phyloP scores from a whole-genome alignment of 371 early-diverging fungal genomes.

The Mucor irregularis region DNA sequence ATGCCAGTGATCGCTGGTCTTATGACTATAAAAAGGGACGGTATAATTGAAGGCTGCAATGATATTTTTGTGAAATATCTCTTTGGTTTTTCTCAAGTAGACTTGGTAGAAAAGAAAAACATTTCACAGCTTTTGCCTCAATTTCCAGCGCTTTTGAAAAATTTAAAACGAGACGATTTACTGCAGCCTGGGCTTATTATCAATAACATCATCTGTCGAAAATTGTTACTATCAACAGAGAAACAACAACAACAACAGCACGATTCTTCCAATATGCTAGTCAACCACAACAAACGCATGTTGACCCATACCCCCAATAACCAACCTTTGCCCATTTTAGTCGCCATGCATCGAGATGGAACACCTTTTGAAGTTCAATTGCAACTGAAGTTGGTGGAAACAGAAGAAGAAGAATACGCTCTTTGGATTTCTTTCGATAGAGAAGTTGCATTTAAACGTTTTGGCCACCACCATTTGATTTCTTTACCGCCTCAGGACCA shows the following conservation, averaged over 20 bases:
- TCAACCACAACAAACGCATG: constrained; percentile 10
- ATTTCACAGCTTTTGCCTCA: constrained; percentile 66
- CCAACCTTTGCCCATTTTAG: constrained; percentile 49
- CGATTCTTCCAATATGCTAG: neutral
- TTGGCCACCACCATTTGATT: constrained; percentile 31
- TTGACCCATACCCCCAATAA: constrained; percentile 38
- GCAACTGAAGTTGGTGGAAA: constrained; percentile 56
- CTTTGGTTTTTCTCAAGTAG: constrained; percentile 62
- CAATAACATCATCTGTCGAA: constrained; percentile 37
- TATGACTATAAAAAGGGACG: constrained; percentile 55
- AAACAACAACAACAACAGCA: neutral
- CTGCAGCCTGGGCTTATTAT: constrained; percentile 42
- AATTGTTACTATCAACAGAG: constrained; percentile 19
- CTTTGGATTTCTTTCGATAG: constrained; percentile 75
- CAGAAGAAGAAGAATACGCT: constrained; percentile 55
- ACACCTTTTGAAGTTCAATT: constrained; percentile 62
- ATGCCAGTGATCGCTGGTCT: constrained; percentile 74
- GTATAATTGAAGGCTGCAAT: constrained; percentile 64
- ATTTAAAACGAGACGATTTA: constrained; percentile 35
- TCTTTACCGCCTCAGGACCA: neutral
- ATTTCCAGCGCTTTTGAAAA: constrained; percentile 52
- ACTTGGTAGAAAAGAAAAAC: constrained; percentile 39
- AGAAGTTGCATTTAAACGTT: constrained; percentile 51
- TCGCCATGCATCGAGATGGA: constrained; percentile 68
- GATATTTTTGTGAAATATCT: constrained; percentile 67